Evolutionary conservation across 352 stramenopile species (phyloP).

Genomic region (Phytopythium oedochilum): DNA sequence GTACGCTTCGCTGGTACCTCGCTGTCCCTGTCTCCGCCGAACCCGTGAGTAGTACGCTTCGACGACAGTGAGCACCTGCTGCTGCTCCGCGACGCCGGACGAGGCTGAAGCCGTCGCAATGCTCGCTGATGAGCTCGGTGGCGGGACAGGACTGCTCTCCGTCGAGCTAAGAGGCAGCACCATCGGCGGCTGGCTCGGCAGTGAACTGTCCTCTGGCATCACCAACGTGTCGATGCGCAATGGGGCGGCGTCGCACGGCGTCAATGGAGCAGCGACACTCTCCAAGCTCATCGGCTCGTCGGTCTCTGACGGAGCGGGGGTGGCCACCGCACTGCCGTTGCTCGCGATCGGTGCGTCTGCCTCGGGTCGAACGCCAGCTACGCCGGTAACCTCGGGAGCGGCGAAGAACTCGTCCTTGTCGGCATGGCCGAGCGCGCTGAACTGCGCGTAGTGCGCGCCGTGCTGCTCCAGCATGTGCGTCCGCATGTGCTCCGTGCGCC

Average conservation of each 20-base stretch:
- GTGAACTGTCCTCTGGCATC: neutral
- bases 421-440: constrained; percentile 13
- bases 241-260: neutral
- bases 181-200: neutral
- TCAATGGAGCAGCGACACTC: neutral
- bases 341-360: neutral
- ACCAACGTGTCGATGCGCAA: neutral
- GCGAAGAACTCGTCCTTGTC: constrained; percentile 19
- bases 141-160: neutral
- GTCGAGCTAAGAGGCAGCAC: neutral
- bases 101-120: neutral
- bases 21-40: neutral
- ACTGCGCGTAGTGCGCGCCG: constrained; percentile 17
- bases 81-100: neutral
- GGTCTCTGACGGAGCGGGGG: neutral
- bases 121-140: neutral
- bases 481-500: constrained; percentile 30
- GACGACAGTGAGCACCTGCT: neutral
- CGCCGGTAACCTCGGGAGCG: neutral
- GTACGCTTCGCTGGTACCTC: neutral
- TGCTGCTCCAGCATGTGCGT: constrained; percentile 30
- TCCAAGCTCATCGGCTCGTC: neutral
- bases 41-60: neutral
- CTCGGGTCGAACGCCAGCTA: neutral
- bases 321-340: neutral